Percentiles rank a stretch among this genome's conserved stretches.
Evolutionary conservation across 345 rosid species (phyloP).

Genomic region (Eucalyptus marginata): DNA sequence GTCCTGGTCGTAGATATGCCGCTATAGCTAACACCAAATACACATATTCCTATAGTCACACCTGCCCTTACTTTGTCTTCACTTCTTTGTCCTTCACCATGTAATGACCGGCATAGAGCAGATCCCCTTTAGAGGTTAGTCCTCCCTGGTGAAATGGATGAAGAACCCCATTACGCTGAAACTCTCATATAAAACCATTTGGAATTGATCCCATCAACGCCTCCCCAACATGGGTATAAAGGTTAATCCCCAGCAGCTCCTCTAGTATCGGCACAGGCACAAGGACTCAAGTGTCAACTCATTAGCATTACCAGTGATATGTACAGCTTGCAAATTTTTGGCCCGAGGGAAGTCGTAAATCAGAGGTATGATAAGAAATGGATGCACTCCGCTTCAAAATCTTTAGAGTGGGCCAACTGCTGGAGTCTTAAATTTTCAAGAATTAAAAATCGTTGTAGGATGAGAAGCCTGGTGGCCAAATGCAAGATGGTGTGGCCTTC

Average conservation of each 20-base stretch:
- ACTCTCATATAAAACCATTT: not conserved
- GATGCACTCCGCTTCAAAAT: not conserved
- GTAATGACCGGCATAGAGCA: not conserved
- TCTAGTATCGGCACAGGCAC: not conserved
- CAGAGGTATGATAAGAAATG: not conserved
- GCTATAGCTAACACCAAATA: not conserved
- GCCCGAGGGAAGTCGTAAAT: not conserved
- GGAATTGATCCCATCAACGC: not conserved
- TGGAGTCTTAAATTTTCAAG: not conserved
- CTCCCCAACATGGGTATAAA: not conserved
- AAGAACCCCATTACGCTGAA: not conserved
- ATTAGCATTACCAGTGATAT: not conserved
- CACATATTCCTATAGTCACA: not conserved
- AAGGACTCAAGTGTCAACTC: not conserved
- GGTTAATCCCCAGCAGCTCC: not conserved
- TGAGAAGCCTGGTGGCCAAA: not conserved
- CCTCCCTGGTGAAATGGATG: not conserved
- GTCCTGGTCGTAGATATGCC: not conserved
- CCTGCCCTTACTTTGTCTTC: not conserved
- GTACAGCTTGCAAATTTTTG: not conserved
- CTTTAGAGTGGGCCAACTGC: not conserved
- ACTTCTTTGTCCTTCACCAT: not conserved
- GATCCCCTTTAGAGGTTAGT: not conserved
- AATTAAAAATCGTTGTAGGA: not conserved
- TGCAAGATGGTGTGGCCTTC: not conserved